Conservation (phyloP, 2,329 filamentous ascomycete genomes). For the Corinectria fuckeliana region DNA sequence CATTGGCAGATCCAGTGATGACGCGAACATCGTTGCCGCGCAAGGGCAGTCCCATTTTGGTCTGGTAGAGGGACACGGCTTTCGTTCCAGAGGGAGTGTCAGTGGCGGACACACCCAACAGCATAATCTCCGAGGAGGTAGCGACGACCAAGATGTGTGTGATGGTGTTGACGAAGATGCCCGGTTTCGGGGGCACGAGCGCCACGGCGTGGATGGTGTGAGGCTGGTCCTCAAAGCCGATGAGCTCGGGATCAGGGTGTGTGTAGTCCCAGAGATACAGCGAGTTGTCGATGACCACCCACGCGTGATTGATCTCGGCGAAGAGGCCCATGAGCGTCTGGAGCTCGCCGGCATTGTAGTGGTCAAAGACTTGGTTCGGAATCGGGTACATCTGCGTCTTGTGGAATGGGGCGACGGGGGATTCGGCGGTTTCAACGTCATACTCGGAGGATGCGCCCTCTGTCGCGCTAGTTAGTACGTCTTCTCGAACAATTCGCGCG, state of each 20-base stretch:
- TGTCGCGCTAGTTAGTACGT: slow-evolving; percentile 49
- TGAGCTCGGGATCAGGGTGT: slow-evolving; percentile 85
- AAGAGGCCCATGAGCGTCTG: slow-evolving; percentile 96
- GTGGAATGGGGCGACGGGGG: slow-evolving; percentile 88
- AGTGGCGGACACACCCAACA: slow-evolving; percentile 82
- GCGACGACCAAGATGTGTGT: slow-evolving; percentile 89
- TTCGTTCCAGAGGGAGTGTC: slow-evolving; percentile 72
- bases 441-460: slow-evolving; percentile 93
- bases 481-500: neutral
- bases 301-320: slow-evolving; percentile 92
- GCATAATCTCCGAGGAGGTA: slow-evolving; percentile 81
- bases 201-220: slow-evolving; percentile 92
- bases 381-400: slow-evolving; percentile 87
- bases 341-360: slow-evolving; percentile 86
- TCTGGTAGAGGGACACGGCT: slow-evolving; percentile 82
- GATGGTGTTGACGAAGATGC: slow-evolving; percentile 87
- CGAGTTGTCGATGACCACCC: slow-evolving; percentile 94
- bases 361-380: slow-evolving; percentile 89
- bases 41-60: slow-evolving; percentile 80
- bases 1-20: slow-evolving; percentile 81
- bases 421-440: slow-evolving; percentile 71
- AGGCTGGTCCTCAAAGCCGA: slow-evolving; percentile 89
- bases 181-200: slow-evolving; percentile 80
- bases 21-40: slow-evolving; percentile 78
- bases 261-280: slow-evolving; percentile 99